A percentile compares a stretch with the other conserved stretches of the same genome.
Conservation (phyloP, 345 rosid species). For the Rhodomyrtus tomentosa region DNA sequence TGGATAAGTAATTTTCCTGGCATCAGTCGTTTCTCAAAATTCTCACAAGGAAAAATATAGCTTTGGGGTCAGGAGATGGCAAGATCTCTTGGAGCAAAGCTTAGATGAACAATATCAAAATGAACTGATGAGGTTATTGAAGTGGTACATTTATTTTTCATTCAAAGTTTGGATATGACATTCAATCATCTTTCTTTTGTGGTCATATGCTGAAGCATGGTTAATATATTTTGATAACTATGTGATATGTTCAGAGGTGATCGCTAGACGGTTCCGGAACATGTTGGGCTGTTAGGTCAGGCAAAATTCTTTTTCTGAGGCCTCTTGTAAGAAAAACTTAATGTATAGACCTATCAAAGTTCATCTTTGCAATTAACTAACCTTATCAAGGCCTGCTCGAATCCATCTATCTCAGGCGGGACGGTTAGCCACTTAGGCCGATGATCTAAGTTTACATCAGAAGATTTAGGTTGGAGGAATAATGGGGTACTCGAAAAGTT, state of each 20-base stretch:
- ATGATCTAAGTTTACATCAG: background rate
- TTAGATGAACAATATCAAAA: background rate
- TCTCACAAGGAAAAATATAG: background rate
- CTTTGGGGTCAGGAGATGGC: background rate
- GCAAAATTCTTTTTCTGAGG: too few species aligned
- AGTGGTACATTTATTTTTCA: background rate
- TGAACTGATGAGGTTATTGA: background rate
- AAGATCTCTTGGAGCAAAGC: background rate
- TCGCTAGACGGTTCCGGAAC: background rate
- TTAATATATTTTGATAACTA: background rate
- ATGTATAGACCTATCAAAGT: background rate
- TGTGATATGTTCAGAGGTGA: background rate
- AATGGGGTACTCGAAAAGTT: background rate
- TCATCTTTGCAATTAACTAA: background rate
- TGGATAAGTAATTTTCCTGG: background rate
- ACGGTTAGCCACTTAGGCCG: background rate
- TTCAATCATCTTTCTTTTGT: background rate
- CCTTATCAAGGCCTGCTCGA: background rate
- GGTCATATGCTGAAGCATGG: background rate
- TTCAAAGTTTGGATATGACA: background rate
- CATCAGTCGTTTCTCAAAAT: fast-evolving
- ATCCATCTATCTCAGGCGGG: background rate
- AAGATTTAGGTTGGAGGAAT: background rate
- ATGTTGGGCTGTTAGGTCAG: background rate
- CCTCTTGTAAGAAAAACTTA: background rate